These are phyloP conservation scores for Xanthoconium stramineum DNA, from an alignment of 768 basidiomycete species.

Conservation along the genomic window DNA sequence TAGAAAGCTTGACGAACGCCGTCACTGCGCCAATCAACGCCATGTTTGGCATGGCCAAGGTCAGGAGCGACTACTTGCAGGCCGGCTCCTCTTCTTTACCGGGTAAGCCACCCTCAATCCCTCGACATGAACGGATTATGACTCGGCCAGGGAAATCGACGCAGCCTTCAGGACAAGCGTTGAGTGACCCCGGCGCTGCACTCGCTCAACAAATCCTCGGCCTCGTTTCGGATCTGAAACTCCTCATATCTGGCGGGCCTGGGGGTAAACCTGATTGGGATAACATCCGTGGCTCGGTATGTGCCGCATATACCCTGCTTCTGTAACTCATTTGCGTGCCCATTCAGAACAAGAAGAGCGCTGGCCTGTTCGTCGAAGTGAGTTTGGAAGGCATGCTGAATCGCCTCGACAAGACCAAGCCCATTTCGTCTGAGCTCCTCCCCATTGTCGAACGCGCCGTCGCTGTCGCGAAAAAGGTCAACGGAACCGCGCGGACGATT, in stretches of 20 bases:
- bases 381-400: conserved; percentile 10
- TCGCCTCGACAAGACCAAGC: conserved; percentile 14
- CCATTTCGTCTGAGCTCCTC: conserved; percentile 11
- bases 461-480: background rate
- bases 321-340: background rate
- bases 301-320: background rate
- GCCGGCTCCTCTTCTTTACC: background rate
- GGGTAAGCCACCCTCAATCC: background rate
- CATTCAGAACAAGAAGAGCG: conserved; percentile 8
- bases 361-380: conserved; percentile 15
- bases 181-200: conserved; percentile 9
- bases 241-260: conserved; percentile 14
- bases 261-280: conserved; percentile 14
- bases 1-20: conserved; percentile 12
- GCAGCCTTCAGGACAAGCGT: conserved; percentile 8
- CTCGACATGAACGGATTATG: background rate
- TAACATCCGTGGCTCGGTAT: conserved; percentile 11
- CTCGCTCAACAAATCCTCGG: conserved; percentile 10
- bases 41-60: conserved; percentile 8
- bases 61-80: conserved; percentile 10
- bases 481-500: conserved; percentile 5
- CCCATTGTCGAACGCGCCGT: conserved; percentile 7
- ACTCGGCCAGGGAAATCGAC: background rate
- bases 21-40: conserved; percentile 14
- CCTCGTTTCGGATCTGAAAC: conserved; percentile 6